Percentiles rank a stretch among this genome's conserved stretches.
phyloP scores from a whole-genome alignment of 169 alveolate genomes.

The Cryptosporidium parvum region DNA sequence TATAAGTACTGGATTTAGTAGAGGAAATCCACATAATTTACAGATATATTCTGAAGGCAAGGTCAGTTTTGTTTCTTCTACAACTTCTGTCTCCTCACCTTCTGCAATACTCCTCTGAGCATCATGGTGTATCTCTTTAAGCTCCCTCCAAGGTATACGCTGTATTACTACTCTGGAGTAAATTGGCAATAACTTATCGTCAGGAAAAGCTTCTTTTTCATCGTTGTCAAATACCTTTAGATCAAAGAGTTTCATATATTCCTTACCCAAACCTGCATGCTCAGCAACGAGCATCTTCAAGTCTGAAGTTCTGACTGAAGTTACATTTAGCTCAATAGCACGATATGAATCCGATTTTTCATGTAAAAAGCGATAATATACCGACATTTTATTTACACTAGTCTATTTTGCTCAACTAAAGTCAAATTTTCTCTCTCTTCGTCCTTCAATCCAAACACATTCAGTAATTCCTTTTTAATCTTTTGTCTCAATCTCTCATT shows the following conservation, averaged over 20 bases:
- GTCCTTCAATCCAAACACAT: neutral
- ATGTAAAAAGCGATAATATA: slow-evolving; percentile 68
- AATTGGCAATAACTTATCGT: slow-evolving; percentile 58
- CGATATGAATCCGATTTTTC: slow-evolving; percentile 58
- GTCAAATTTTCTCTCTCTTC: slow-evolving; percentile 14
- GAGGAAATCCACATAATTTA: slow-evolving; percentile 55
- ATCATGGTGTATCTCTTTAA: slow-evolving; percentile 69
- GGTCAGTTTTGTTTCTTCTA: slow-evolving; percentile 47
- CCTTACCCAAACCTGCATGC: slow-evolving; percentile 69
- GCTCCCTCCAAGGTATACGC: slow-evolving; percentile 74
- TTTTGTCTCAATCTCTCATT: slow-evolving; percentile 1
- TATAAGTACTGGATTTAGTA: slow-evolving; percentile 54
- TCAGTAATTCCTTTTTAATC: neutral
- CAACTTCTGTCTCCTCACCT: slow-evolving; percentile 42
- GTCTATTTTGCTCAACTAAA: neutral
- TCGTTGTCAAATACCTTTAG: slow-evolving; percentile 50
- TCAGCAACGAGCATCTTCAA: slow-evolving; percentile 64
- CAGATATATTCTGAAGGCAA: slow-evolving; percentile 66
- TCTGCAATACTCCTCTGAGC: slow-evolving; percentile 51
- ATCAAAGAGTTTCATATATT: slow-evolving; percentile 61
- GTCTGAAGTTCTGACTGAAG: slow-evolving; percentile 56
- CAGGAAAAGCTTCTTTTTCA: slow-evolving; percentile 59
- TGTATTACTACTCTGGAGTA: slow-evolving; percentile 75
- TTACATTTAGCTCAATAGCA: slow-evolving; percentile 54
- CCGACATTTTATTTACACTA: slow-evolving; percentile 22